phyloP scores from a whole-genome alignment of 1,139 yeast genomes.

The Meyerozyma smithsonii region DNA sequence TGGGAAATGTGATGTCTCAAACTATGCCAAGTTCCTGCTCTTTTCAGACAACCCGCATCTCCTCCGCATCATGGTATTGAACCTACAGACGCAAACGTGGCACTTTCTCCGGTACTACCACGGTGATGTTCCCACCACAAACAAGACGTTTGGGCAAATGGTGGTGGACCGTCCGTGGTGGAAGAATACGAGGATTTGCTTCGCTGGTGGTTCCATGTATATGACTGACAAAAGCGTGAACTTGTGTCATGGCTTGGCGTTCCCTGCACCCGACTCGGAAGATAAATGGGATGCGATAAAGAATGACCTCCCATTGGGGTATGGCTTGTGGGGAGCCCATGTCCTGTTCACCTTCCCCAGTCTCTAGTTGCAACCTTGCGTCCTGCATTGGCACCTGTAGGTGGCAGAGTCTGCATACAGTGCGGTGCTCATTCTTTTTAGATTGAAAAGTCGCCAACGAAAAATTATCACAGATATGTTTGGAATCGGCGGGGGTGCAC shows the following conservation, averaged over 20 bases:
- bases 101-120: slow-evolving; percentile 32
- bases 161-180: slow-evolving; percentile 19
- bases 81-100: slow-evolving; percentile 43
- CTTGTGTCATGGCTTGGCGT: slow-evolving; percentile 34
- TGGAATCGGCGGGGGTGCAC: slow-evolving; percentile 82
- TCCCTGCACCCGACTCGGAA: slow-evolving; percentile 27
- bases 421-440: not conserved
- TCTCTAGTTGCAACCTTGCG: slow-evolving; percentile 7
- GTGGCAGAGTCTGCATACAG: not conserved
- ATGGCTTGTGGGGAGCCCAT: slow-evolving; percentile 34
- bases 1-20: slow-evolving; percentile 34
- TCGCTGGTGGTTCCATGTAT: slow-evolving; percentile 30
- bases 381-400: not conserved
- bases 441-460: not conserved
- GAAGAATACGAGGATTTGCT: slow-evolving; percentile 28
- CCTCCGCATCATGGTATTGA: slow-evolving; percentile 33
- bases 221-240: slow-evolving; percentile 35
- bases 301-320: slow-evolving; percentile 17
- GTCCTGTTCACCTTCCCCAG: slow-evolving; percentile 36
- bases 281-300: slow-evolving; percentile 21
- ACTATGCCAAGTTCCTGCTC: slow-evolving; percentile 28
- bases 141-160: slow-evolving; percentile 19
- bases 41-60: slow-evolving; percentile 22
- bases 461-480: slow-evolving; percentile 34
- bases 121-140: slow-evolving; percentile 18